Percentiles rank a stretch among this genome's conserved stretches.
Conservation (phyloP, 768 basidiomycete genomes). For the Cubamyces lactineus region DNA sequence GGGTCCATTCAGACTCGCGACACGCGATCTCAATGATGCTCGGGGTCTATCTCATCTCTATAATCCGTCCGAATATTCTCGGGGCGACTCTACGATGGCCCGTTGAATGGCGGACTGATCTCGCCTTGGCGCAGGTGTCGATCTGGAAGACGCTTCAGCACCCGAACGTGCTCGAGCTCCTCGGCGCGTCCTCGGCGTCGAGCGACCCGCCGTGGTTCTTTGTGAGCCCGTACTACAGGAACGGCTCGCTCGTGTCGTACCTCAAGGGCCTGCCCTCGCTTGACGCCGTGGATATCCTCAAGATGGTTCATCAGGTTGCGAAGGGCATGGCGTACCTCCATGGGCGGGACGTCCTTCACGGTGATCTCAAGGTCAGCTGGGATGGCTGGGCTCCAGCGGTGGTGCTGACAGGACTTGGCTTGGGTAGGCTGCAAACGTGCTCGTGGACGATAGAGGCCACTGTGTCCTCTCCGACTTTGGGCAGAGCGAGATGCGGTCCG, state of each 20-base stretch:
- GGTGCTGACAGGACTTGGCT: too few species aligned
- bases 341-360: conserved; percentile 67
- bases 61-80: too few species aligned
- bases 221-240: conserved; percentile 71
- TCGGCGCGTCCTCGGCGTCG: conserved; percentile 74
- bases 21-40: too few species aligned
- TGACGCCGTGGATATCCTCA: conserved; percentile 51
- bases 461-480: conserved; percentile 86
- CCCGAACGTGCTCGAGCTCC: conserved; percentile 70
- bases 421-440: conserved; percentile 69
- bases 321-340: conserved; percentile 86
- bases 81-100: too few species aligned
- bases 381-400: too few species aligned
- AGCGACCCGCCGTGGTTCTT: conserved; percentile 51
- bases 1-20: too few species aligned
- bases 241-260: conserved; percentile 65
- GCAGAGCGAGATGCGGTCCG: conserved; percentile 77
- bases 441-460: conserved; percentile 65
- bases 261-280: conserved; percentile 42
- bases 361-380: conserved; percentile 80
- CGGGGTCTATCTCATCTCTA: too few species aligned
- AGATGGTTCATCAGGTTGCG: conserved; percentile 74
- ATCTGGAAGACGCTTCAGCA: conserved; percentile 76
- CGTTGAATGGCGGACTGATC: background rate
- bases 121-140: conserved; percentile 9